A percentile compares a stretch with the other conserved stretches of the same genome.
phyloP scores from a whole-genome alignment of 1,284 basidiomycete species.

The Ceratobasidium sp. region DNA sequence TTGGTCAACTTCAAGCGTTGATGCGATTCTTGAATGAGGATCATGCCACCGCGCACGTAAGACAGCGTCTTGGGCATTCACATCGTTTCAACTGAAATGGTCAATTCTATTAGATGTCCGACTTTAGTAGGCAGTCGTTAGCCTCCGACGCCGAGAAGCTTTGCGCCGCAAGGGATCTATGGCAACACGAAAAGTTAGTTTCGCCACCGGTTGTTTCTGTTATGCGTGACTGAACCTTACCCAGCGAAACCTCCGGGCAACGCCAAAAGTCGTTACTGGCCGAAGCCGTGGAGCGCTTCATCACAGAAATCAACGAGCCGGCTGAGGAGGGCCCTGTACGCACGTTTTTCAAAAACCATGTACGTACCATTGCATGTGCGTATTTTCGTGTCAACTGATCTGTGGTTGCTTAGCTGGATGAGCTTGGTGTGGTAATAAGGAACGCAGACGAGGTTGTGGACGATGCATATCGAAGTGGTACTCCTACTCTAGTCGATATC shows the following conservation, averaged over 20 bases:
- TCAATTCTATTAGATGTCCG: constrained; percentile 69
- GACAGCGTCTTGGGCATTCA: constrained; percentile 36
- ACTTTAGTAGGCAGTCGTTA: constrained; percentile 75
- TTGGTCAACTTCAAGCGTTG: constrained; percentile 78
- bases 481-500: constrained; percentile 54
- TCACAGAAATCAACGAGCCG: constrained; percentile 54
- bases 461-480: constrained; percentile 42
- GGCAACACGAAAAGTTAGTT: constrained; percentile 78
- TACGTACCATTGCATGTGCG: constrained; percentile 47
- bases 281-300: constrained; percentile 69
- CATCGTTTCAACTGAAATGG: not conserved
- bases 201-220: constrained; percentile 48
- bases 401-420: constrained; percentile 37
- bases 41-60: constrained; percentile 73
- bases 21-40: constrained; percentile 90
- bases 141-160: constrained; percentile 90
- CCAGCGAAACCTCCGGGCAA: constrained; percentile 51
- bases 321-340: constrained; percentile 50
- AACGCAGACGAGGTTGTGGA: constrained; percentile 45
- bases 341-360: constrained; percentile 80
- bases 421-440: constrained; percentile 41
- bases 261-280: constrained; percentile 57
- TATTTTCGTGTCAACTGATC: not conserved
- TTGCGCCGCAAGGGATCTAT: constrained; percentile 81
- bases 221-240: not conserved